phyloP scores from a whole-genome alignment of 306 rosid species.

The Ammopiptanthus mongolicus region DNA sequence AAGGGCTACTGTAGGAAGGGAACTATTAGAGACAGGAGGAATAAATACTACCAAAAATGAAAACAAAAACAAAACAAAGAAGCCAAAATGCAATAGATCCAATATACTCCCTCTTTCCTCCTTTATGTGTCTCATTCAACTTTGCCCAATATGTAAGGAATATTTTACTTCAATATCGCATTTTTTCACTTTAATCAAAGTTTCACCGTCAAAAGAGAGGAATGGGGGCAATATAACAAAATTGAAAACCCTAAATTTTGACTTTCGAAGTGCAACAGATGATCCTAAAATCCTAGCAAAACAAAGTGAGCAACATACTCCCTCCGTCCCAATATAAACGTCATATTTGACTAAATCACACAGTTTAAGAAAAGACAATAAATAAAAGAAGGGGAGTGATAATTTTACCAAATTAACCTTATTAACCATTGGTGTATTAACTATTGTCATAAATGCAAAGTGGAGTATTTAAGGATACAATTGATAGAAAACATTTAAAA shows the following conservation, averaged over 20 bases:
- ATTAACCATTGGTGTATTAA: no score
- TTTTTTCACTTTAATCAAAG: neutral
- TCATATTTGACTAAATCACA: no score
- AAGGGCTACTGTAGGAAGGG: neutral
- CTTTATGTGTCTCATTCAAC: conserved; percentile 2
- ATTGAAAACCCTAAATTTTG: neutral
- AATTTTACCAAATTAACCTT: no score
- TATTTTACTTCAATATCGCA: neutral
- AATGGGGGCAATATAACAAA: neutral
- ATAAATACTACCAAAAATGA: neutral
- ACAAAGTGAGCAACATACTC: neutral
- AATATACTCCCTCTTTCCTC: neutral
- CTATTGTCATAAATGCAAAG: no score
- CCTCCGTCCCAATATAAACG: no score
- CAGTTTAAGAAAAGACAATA: no score
- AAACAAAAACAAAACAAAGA: neutral
- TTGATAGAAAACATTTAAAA: no score
- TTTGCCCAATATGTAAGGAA: neutral
- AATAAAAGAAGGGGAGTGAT: no score
- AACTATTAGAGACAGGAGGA: neutral
- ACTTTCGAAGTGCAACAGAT: neutral
- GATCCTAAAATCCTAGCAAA: conserved; percentile 4
- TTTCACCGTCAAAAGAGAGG: neutral
- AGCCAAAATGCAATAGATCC: neutral
- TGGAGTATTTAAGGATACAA: no score